These are phyloP conservation scores for Yarrowia yakushimensis DNA, from an alignment of 805 yeast species.

Conservation along the genomic window DNA sequence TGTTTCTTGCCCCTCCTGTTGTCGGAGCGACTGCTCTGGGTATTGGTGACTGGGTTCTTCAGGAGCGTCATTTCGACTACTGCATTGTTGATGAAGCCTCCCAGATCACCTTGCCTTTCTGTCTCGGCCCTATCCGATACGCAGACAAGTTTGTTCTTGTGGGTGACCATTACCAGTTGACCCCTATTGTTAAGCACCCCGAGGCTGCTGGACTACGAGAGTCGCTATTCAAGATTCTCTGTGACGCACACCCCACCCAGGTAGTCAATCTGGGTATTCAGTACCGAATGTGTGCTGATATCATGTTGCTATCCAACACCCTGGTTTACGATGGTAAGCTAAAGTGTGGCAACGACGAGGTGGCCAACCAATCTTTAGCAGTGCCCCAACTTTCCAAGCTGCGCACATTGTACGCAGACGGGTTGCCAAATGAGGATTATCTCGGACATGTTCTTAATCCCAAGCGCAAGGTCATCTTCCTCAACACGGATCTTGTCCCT, in stretches of 20 bases:
- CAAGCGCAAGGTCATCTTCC: slow-evolving; percentile 58
- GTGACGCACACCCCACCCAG: slow-evolving; percentile 67
- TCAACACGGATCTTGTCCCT: slow-evolving; percentile 70
- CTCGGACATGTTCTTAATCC: slow-evolving; percentile 53
- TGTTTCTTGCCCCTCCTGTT: slow-evolving; percentile 57
- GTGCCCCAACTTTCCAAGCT: slow-evolving; percentile 42
- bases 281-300: slow-evolving; percentile 88
- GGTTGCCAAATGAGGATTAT: slow-evolving; percentile 45
- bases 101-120: slow-evolving; percentile 86
- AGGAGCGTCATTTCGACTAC: slow-evolving; percentile 68
- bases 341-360: slow-evolving; percentile 65
- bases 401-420: slow-evolving; percentile 30
- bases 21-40: slow-evolving; percentile 91
- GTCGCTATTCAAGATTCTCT: slow-evolving; percentile 71
- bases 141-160: slow-evolving; percentile 81
- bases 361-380: slow-evolving; percentile 54
- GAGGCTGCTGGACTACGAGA: slow-evolving; percentile 71
- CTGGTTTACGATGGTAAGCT: slow-evolving; percentile 73
- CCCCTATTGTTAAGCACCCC: slow-evolving; percentile 75
- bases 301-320: slow-evolving; percentile 76
- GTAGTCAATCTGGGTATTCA: slow-evolving; percentile 78
- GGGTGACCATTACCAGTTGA: slow-evolving; percentile 94
- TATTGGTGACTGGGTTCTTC: slow-evolving; percentile 58
- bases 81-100: slow-evolving; percentile 97
- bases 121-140: slow-evolving; percentile 79